A percentile compares a stretch with the other conserved stretches of the same genome.
Evolutionary conservation across 2,329 filamentous ascomycete species (phyloP).

Genomic region (Fusarium falciforme): DNA sequence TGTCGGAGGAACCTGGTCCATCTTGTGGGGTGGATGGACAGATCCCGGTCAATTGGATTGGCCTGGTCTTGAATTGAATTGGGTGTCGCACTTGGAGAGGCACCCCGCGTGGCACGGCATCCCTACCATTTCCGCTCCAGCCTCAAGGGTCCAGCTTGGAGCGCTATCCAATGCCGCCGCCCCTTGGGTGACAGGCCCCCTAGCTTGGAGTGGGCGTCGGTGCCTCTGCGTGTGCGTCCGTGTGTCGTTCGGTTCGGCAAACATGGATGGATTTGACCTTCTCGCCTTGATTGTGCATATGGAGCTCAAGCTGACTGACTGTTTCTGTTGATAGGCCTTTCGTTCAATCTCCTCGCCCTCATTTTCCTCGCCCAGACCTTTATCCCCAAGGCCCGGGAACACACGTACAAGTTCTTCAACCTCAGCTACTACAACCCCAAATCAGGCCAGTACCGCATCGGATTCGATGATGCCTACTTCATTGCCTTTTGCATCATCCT

Average conservation of each 20-base stretch:
- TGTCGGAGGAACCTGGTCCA: neutral
- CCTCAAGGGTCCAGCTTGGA: constrained; percentile 20
- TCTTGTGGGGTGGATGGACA: constrained; percentile 13
- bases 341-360: constrained; percentile 85
- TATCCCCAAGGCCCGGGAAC: constrained; percentile 81
- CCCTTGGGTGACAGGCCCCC: constrained; percentile 17
- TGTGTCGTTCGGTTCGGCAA: constrained; percentile 9
- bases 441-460: constrained; percentile 78
- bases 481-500: constrained; percentile 84
- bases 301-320: constrained; percentile 24
- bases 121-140: constrained; percentile 17
- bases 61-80: constrained; percentile 3
- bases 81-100: constrained; percentile 26
- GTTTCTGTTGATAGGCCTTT: constrained; percentile 67
- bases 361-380: constrained; percentile 84
- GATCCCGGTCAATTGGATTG: constrained; percentile 19
- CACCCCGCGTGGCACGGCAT: constrained; percentile 42
- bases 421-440: constrained; percentile 83
- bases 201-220: neutral
- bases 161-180: constrained; percentile 23
- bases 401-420: constrained; percentile 89
- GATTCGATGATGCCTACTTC: constrained; percentile 83
- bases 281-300: neutral
- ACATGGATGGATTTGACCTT: constrained; percentile 5
- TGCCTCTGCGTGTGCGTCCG: constrained; percentile 13